Percentiles rank a stretch among this genome's conserved stretches.
These are phyloP conservation scores for Aleurites moluccanus DNA, from an alignment of 441 rosid species.

Conservation along the genomic window DNA sequence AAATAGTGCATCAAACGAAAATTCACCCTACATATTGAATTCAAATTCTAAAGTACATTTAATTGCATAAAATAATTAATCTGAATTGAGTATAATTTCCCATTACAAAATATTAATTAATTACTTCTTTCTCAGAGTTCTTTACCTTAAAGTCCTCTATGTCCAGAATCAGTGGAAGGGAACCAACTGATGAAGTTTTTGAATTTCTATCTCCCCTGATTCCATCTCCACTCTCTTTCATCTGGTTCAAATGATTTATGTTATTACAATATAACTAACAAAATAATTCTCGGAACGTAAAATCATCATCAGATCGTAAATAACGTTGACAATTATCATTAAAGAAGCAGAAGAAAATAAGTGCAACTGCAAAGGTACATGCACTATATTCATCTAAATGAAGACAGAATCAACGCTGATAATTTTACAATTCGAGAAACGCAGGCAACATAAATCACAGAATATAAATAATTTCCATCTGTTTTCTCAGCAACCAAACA, in stretches of 20 bases:
- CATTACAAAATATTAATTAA: neutral
- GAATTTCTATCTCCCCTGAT: conserved; percentile 41
- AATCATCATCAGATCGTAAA: neutral
- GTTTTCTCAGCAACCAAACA: conserved; percentile 19
- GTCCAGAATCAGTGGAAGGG: conserved; percentile 83
- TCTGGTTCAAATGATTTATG: conserved; percentile 37
- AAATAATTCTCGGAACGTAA: conserved; percentile 3
- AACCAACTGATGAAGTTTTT: conserved; percentile 58
- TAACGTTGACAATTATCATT: neutral
- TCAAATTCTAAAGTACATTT: neutral
- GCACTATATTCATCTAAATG: neutral
- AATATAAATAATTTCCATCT: neutral
- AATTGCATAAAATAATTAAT: neutral
- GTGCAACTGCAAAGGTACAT: neutral
- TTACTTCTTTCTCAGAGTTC: conserved; percentile 9
- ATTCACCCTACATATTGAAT: conserved; percentile 71
- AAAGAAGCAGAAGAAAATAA: neutral
- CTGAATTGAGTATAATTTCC: neutral
- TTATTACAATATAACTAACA: conserved; percentile 1
- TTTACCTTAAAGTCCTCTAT: conserved; percentile 92
- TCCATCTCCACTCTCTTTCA: conserved; percentile 62
- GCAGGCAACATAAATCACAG: neutral
- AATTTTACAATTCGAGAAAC: neutral
- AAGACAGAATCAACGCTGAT: neutral
- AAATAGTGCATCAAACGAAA: conserved; percentile 92